phyloP scores from a whole-genome alignment of 2,329 filamentous ascomycete species.

The Coleophoma eucalyptorum region DNA sequence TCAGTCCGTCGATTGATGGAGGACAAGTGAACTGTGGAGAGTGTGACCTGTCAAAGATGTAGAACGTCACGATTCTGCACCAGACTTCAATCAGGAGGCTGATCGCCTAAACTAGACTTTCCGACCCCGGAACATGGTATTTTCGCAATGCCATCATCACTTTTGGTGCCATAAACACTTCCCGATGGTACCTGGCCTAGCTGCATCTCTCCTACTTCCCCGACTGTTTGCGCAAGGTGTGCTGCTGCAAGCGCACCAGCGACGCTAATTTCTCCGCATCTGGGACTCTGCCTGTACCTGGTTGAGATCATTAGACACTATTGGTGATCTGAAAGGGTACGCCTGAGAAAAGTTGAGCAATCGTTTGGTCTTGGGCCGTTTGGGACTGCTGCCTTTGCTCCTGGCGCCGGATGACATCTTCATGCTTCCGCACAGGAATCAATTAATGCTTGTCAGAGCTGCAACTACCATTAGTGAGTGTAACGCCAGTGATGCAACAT shows the following conservation, averaged over 20 bases:
- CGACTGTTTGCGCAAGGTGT: not conserved
- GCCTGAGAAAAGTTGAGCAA: not conserved
- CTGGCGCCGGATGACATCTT: too few species aligned
- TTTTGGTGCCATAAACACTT: not conserved
- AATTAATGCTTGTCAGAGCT: too few species aligned
- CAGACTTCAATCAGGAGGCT: too few species aligned
- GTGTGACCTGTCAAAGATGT: not conserved
- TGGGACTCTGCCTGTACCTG: not conserved
- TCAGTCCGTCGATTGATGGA: not conserved
- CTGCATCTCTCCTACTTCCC: not conserved
- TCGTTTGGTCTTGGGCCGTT: not conserved
- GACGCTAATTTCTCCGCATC: not conserved
- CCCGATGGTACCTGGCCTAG: slow-evolving; percentile 1
- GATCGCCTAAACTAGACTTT: too few species aligned
- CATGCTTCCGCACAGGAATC: too few species aligned
- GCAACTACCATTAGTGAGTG: too few species aligned
- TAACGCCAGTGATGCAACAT: too few species aligned
- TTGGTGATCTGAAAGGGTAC: too few species aligned
- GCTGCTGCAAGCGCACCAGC: not conserved
- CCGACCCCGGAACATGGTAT: not conserved
- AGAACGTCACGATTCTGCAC: not conserved
- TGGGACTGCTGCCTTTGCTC: too few species aligned
- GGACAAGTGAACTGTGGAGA: not conserved
- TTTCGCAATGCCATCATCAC: not conserved
- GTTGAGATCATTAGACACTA: too few species aligned